phyloP scores from a whole-genome alignment of 345 rosid species.

The Gossypium mustelinum region DNA sequence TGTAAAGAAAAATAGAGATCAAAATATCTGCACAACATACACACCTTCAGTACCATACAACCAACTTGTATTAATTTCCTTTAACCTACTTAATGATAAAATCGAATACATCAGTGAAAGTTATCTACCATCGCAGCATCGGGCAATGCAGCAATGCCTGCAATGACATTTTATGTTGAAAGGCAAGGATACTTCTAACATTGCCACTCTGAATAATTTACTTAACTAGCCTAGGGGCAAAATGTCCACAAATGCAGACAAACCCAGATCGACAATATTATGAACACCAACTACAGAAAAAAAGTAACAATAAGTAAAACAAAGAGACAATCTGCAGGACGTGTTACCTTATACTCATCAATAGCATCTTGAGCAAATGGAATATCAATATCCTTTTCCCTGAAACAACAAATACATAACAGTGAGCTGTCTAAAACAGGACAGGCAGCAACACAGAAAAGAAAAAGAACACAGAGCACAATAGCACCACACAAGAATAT shows the following conservation, averaged over 20 bases:
- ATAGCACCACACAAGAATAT: neutral
- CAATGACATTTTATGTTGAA: neutral
- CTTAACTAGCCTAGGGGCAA: neutral
- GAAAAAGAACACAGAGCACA: neutral
- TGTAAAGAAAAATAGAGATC: neutral
- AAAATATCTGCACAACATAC: neutral
- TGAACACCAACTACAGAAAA: neutral
- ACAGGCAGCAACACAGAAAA: neutral
- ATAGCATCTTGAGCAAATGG: constrained; percentile 90
- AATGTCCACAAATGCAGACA: neutral
- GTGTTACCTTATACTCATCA: constrained; percentile 84
- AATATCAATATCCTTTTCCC: constrained; percentile 95
- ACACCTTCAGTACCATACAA: neutral
- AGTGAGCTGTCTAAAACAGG: neutral
- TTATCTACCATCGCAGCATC: neutral
- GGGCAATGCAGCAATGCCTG: neutral
- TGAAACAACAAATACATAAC: constrained; percentile 27
- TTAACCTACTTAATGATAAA: neutral
- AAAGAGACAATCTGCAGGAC: constrained; percentile 12
- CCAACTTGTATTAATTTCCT: neutral
- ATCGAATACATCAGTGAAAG: neutral
- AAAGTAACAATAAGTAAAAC: neutral
- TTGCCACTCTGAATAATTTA: neutral
- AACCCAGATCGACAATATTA: neutral
- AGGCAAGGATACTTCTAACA: neutral